Percentiles rank a stretch among this genome's conserved stretches.
Conservation (phyloP, 2,329 filamentous ascomycete species). For the Epichloe coenophiala region DNA sequence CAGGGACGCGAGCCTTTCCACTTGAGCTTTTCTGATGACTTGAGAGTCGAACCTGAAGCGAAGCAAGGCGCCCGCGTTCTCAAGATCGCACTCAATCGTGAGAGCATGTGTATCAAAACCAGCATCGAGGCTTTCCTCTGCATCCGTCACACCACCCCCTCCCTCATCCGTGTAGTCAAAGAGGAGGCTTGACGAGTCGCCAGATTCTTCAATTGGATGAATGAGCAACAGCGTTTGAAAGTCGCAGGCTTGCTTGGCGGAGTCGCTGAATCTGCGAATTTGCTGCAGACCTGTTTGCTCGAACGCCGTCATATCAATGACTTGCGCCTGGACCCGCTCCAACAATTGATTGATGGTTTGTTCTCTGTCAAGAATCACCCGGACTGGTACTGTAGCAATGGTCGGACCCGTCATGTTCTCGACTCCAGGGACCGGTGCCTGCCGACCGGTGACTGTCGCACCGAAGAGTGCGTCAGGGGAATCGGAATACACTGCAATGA, state of each 20-base stretch:
- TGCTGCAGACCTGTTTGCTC: slow-evolving; percentile 3
- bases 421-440: slow-evolving; percentile 11
- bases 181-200: neutral
- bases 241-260: slow-evolving; percentile 1
- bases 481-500: slow-evolving; percentile 21
- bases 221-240: slow-evolving; percentile 8
- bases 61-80: neutral
- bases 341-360: slow-evolving; percentile 25
- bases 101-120: slow-evolving; percentile 3
- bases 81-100: slow-evolving; percentile 1
- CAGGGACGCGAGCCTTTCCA: neutral
- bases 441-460: slow-evolving; percentile 12
- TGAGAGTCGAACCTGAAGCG: slow-evolving; percentile 1
- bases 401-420: slow-evolving; percentile 15
- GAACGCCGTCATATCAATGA: slow-evolving; percentile 1
- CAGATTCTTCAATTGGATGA: slow-evolving; percentile 5
- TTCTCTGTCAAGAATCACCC: slow-evolving; percentile 15
- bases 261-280: neutral
- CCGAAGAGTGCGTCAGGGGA: slow-evolving; percentile 18
- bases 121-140: neutral
- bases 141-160: neutral
- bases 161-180: neutral
- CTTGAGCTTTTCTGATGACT: neutral
- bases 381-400: slow-evolving; percentile 15
- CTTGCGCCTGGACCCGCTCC: slow-evolving; percentile 13